phyloP scores from a whole-genome alignment of 768 basidiomycete genomes.

The Auriscalpium orientale region DNA sequence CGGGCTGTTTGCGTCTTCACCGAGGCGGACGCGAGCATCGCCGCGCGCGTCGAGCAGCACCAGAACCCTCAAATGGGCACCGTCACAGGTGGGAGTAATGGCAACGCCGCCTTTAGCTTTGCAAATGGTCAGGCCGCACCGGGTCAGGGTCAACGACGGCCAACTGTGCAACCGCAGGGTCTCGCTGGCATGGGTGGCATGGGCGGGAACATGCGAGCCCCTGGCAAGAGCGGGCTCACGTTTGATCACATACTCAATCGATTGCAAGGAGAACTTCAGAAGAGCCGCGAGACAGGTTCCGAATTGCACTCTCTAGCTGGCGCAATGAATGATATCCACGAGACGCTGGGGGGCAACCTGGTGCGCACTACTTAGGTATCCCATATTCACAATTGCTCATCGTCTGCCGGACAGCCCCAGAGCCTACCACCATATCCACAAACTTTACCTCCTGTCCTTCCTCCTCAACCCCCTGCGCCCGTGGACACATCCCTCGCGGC shows the following conservation, averaged over 20 bases:
- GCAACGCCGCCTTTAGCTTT: conserved; percentile 34
- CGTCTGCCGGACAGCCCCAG: conserved; percentile 36
- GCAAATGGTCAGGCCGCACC: conserved; percentile 28
- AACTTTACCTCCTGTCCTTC: conserved; percentile 53
- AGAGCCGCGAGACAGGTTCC: conserved; percentile 86
- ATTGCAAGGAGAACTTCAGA: conserved; percentile 89
- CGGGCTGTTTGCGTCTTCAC: conserved; percentile 84
- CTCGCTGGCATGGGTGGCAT: conserved; percentile 70
- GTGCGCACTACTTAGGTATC: conserved; percentile 36
- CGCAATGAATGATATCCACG: conserved; percentile 86
- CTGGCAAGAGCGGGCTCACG: conserved; percentile 79
- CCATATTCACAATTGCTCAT: background rate
- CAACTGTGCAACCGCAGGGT: conserved; percentile 50
- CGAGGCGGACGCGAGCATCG: conserved; percentile 75
- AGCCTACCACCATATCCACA: conserved; percentile 58
- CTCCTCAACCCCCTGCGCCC: conserved; percentile 21
- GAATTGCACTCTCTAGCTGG: conserved; percentile 73
- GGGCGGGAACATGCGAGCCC: conserved; percentile 62
- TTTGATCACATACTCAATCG: conserved; percentile 89
- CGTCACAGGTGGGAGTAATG: conserved; percentile 34
- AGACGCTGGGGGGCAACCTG: conserved; percentile 77
- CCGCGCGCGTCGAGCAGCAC: conserved; percentile 63
- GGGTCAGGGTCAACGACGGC: conserved; percentile 40
- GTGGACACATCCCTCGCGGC: conserved; percentile 12
- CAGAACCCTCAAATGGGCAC: conserved; percentile 33